phyloP scores from a whole-genome alignment of 2,329 filamentous ascomycete genomes.

The Trichoderma guizhouense region DNA sequence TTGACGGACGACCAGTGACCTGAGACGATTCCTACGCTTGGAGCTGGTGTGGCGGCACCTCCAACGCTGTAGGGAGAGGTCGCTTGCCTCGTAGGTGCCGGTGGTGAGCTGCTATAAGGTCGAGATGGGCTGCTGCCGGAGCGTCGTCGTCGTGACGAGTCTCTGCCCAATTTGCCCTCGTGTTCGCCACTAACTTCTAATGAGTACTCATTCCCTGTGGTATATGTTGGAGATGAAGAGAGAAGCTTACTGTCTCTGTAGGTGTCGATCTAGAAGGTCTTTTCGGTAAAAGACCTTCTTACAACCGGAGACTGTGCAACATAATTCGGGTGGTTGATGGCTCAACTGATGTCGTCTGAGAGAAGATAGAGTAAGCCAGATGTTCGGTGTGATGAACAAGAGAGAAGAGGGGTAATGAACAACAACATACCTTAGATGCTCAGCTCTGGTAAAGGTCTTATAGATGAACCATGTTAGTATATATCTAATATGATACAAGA shows the following conservation, averaged over 20 bases:
- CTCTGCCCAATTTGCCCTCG: conserved; percentile 21
- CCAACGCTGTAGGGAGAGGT: conserved; percentile 14
- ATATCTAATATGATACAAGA: neutral
- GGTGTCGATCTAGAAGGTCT: conserved; percentile 58
- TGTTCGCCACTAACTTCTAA: conserved; percentile 22
- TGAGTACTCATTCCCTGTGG: neutral
- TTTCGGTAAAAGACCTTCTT: conserved; percentile 56
- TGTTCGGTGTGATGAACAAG: neutral
- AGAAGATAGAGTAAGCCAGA: conserved; percentile 13
- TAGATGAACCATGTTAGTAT: conserved; percentile 10
- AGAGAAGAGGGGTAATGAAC: neutral
- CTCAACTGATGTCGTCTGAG: conserved; percentile 58
- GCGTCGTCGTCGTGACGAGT: conserved; percentile 17
- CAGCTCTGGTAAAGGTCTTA: conserved; percentile 60
- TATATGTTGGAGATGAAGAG: neutral
- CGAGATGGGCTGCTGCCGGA: conserved; percentile 22
- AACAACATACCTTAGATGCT: conserved; percentile 55
- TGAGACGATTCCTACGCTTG: conserved; percentile 19
- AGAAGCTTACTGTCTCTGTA: conserved; percentile 37
- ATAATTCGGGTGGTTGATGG: conserved; percentile 52
- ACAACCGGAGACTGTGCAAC: conserved; percentile 52
- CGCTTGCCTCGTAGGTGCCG: conserved; percentile 24
- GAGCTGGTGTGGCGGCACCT: conserved; percentile 15
- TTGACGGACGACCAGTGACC: conserved; percentile 25
- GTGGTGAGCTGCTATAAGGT: conserved; percentile 19